These are phyloP conservation scores for Mycena sp. DNA, from an alignment of 1,284 basidiomycete species.

Conservation along the genomic window DNA sequence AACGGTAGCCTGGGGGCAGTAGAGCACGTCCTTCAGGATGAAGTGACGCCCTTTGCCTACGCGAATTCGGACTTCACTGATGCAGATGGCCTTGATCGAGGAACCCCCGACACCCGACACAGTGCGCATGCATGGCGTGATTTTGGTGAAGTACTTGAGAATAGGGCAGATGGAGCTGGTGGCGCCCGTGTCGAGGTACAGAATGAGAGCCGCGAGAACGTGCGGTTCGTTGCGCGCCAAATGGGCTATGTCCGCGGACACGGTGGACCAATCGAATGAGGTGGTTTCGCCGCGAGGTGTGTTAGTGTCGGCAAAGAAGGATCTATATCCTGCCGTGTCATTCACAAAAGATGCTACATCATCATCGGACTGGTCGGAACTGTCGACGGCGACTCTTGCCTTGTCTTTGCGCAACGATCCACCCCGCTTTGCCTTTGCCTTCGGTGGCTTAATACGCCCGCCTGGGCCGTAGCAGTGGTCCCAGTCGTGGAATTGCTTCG, in stretches of 20 bases:
- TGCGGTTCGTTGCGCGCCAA: not conserved
- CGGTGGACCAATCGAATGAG: too few species aligned
- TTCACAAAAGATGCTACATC: not conserved
- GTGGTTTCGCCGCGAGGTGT: not conserved
- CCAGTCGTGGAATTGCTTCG: conserved; percentile 12
- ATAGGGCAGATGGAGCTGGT: conserved; percentile 14
- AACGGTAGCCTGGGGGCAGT: conserved; percentile 4
- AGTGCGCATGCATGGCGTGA: not conserved
- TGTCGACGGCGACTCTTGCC: not conserved
- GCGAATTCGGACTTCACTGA: not conserved
- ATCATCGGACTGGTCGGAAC: not conserved
- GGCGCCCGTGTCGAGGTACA: conserved; percentile 10
- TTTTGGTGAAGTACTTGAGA: conserved; percentile 11
- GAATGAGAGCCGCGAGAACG: not conserved
- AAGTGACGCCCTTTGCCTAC: conserved; percentile 7
- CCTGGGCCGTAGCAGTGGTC: too few species aligned
- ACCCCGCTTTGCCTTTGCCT: not conserved
- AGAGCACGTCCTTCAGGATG: conserved; percentile 7
- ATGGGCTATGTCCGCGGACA: not conserved
- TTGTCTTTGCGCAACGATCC: not conserved
- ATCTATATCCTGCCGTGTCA: too few species aligned
- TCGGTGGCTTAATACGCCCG: not conserved
- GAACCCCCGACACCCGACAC: conserved; percentile 3
- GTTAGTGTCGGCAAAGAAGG: not conserved
- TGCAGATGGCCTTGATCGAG: not conserved